A percentile compares a stretch with the other conserved stretches of the same genome.
Conservation (phyloP, 352 stramenopile genomes). For the Phytophthora lateralis region DNA sequence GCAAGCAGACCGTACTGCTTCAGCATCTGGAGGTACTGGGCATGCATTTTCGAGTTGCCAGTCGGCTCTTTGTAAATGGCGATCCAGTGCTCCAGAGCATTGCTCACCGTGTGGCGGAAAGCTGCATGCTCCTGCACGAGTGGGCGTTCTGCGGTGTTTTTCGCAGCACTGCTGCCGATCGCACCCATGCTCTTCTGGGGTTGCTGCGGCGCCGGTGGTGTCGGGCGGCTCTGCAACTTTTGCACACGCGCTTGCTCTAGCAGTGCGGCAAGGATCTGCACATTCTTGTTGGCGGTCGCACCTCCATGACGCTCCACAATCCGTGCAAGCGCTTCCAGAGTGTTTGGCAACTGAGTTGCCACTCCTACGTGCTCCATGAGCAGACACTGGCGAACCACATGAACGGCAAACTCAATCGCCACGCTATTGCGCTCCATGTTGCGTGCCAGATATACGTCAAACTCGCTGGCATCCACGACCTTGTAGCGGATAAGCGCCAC, state of each 20-base stretch:
- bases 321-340: constrained; percentile 89
- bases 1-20: constrained; percentile 96
- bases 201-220: constrained; percentile 14
- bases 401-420: constrained; percentile 96
- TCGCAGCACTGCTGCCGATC: constrained; percentile 56
- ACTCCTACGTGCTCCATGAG: constrained; percentile 93
- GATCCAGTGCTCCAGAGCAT: constrained; percentile 98
- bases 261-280: constrained; percentile 81
- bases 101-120: constrained; percentile 88
- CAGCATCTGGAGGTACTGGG: constrained; percentile 97
- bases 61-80: constrained; percentile 95
- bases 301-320: constrained; percentile 86
- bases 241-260: constrained; percentile 80
- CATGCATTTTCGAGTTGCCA: constrained; percentile 94
- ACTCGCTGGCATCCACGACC: constrained; percentile 91
- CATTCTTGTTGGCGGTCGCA: constrained; percentile 81
- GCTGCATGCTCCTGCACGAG: constrained; percentile 76
- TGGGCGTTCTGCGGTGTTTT: constrained; percentile 40
- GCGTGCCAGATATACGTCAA: constrained; percentile 95
- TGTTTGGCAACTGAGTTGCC: constrained; percentile 92
- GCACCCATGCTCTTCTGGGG: constrained; percentile 56
- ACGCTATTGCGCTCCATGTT: constrained; percentile 95
- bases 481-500: constrained; percentile 95
- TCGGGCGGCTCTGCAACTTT: constrained; percentile 39
- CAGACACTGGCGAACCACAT: constrained; percentile 93